Evolutionary conservation across 169 alveolate genomes (phyloP).

Genomic region (Cryptosporidium parvum): DNA sequence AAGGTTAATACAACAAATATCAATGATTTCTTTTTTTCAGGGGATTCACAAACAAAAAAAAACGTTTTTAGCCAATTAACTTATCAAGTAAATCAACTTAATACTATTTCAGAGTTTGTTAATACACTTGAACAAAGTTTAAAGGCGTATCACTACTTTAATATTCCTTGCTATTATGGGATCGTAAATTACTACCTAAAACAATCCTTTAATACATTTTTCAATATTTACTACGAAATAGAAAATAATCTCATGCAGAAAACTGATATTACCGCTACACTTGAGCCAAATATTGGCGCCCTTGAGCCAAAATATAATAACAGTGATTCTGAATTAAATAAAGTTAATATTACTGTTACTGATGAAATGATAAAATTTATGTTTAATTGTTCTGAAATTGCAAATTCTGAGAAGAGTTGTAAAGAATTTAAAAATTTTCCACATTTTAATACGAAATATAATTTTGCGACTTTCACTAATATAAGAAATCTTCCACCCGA

Average conservation of each 20-base stretch:
- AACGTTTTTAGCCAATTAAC: constrained; percentile 6
- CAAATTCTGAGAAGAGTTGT: neutral
- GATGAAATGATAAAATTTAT: constrained; percentile 9
- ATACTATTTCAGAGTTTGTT: neutral
- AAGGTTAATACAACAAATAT: constrained; percentile 4
- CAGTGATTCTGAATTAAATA: neutral
- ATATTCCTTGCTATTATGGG: constrained; percentile 10
- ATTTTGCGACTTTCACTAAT: neutral
- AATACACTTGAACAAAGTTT: neutral
- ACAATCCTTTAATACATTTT: neutral
- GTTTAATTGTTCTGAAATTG: neutral
- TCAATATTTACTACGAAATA: neutral
- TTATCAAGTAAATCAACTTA: constrained; percentile 12
- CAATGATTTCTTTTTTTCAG: neutral
- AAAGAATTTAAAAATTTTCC: constrained; percentile 1
- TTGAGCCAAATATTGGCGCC: neutral
- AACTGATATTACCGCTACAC: neutral
- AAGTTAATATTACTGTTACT: neutral
- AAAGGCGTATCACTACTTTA: constrained; percentile 11
- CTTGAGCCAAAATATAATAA: neutral
- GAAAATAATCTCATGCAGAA: neutral
- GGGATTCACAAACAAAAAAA: neutral
- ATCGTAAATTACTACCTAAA: neutral
- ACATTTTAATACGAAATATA: neutral
- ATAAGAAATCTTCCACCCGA: neutral